A percentile compares a stretch with the other conserved stretches of the same genome.
Conservation (phyloP, 768 basidiomycete genomes). For the Flagelloscypha sp. region DNA sequence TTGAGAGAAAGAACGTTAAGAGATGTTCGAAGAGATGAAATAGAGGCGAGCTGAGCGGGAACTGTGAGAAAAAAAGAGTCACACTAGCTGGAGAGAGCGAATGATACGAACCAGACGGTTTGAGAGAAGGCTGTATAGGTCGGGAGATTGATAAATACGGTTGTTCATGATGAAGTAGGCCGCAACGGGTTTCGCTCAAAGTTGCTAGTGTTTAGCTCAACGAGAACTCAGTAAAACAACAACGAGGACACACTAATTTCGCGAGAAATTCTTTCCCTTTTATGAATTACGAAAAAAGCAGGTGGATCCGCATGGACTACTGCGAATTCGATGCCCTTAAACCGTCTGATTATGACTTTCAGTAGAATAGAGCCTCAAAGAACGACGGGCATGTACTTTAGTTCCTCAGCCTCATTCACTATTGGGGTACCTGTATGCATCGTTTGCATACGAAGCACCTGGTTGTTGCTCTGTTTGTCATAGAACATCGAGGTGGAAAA, state of each 20-base stretch:
- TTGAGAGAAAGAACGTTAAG: slow-evolving; percentile 65
- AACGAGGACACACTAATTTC: slow-evolving; percentile 56
- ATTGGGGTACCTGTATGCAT: slow-evolving; percentile 75
- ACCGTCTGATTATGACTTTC: no score
- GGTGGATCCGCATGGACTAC: slow-evolving; percentile 77
- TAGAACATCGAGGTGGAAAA: slow-evolving; percentile 90
- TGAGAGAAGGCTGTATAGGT: slow-evolving; percentile 75
- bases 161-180: slow-evolving; percentile 87
- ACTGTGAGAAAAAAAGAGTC: background rate
- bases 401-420: slow-evolving; percentile 76
- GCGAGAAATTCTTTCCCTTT: slow-evolving; percentile 75
- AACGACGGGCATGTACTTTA: slow-evolving; percentile 50
- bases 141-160: slow-evolving; percentile 82
- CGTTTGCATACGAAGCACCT: slow-evolving; percentile 89
- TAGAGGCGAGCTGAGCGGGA: slow-evolving; percentile 48
- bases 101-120: slow-evolving; percentile 59
- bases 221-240: slow-evolving; percentile 3
- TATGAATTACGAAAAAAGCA: slow-evolving; percentile 81
- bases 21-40: slow-evolving; percentile 68
- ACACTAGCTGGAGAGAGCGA: slow-evolving; percentile 1
- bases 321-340: slow-evolving; percentile 82
- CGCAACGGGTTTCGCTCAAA: slow-evolving; percentile 63
- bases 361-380: no score
- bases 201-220: slow-evolving; percentile 5
- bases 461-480: slow-evolving; percentile 90